Evolutionary conservation across 768 basidiomycete species (phyloP).

Genomic region (Xerocomus spinulosus): DNA sequence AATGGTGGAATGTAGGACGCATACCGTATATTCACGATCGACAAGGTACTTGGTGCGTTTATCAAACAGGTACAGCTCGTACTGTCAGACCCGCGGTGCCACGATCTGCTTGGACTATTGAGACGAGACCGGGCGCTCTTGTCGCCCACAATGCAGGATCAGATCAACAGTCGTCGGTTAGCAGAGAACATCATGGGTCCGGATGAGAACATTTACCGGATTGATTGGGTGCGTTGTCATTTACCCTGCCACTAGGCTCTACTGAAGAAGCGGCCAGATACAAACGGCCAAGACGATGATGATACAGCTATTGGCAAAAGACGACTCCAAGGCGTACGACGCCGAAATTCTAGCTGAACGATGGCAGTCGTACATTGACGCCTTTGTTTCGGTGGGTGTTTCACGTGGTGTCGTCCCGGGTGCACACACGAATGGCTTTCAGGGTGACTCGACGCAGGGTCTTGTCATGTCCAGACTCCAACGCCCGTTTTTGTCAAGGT

Average conservation of each 20-base stretch:
- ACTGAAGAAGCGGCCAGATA: slow-evolving; percentile 39
- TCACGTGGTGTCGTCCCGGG: background rate
- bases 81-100: slow-evolving; percentile 63
- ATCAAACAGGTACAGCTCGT: slow-evolving; percentile 88
- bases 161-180: slow-evolving; percentile 59
- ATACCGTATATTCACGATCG: slow-evolving; percentile 89
- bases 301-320: slow-evolving; percentile 74
- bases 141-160: slow-evolving; percentile 64
- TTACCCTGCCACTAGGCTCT: background rate
- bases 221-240: slow-evolving; percentile 63
- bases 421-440: slow-evolving; percentile 1
- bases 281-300: slow-evolving; percentile 64
- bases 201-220: slow-evolving; percentile 74
- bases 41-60: slow-evolving; percentile 82
- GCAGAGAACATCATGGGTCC: slow-evolving; percentile 69
- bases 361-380: slow-evolving; percentile 78
- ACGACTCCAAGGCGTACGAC: slow-evolving; percentile 71
- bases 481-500: slow-evolving; percentile 68
- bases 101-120: slow-evolving; percentile 66
- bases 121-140: slow-evolving; percentile 61
- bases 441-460: slow-evolving; percentile 58
- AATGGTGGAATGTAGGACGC: slow-evolving; percentile 46
- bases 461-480: slow-evolving; percentile 43
- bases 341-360: slow-evolving; percentile 70
- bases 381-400: slow-evolving; percentile 59